Evolutionary conservation across 106 monocot genomes (phyloP).

Genomic region (Chionographis japonica): DNA sequence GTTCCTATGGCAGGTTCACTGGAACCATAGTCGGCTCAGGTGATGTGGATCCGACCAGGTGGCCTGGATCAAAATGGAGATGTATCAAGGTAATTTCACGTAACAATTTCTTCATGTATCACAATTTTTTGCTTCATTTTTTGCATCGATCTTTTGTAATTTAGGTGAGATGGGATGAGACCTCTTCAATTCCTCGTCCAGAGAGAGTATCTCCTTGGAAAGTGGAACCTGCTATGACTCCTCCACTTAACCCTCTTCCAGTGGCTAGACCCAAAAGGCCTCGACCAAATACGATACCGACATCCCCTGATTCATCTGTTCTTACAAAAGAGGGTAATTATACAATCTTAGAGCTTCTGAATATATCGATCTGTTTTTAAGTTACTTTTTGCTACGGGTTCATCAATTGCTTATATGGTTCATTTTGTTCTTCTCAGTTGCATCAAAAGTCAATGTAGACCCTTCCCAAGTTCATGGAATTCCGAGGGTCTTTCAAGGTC

Average conservation of each 20-base stretch:
- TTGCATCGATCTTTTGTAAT: background rate
- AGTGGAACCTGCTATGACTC: constrained; percentile 40
- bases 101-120: background rate
- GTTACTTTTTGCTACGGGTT: too few species aligned
- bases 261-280: constrained; percentile 39
- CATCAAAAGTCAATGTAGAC: constrained; percentile 34
- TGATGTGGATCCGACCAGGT: constrained; percentile 38
- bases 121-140: background rate
- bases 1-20: constrained; percentile 36
- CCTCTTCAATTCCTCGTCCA: constrained; percentile 46
- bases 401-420: too few species aligned
- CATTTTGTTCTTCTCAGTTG: constrained; percentile 8
- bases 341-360: background rate
- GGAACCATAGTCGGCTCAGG: constrained; percentile 59
- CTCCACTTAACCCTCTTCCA: constrained; percentile 29
- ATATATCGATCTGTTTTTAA: too few species aligned
- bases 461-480: constrained; percentile 19
- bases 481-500: constrained; percentile 56
- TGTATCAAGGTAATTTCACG: constrained; percentile 37
- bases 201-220: constrained; percentile 70
- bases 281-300: constrained; percentile 18
- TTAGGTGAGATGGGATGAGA: constrained; percentile 68
- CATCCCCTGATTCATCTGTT: constrained; percentile 45
- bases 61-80: constrained; percentile 62
- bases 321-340: constrained; percentile 41